phyloP scores from a whole-genome alignment of 495 filamentous ascomycete genomes.

The Podospora fimiseda region DNA sequence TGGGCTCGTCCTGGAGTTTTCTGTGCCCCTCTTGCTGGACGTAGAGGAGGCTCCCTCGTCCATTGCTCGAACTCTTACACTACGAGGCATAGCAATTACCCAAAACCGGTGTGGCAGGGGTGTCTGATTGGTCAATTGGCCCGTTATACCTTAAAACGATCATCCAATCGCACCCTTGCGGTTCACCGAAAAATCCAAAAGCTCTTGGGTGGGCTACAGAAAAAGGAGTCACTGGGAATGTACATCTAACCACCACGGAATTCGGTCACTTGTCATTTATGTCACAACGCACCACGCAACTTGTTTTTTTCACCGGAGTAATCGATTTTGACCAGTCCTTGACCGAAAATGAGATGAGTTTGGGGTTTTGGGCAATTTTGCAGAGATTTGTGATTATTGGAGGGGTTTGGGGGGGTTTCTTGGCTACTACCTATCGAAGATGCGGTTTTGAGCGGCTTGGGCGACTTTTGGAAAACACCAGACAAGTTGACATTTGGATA shows the following conservation, averaged over 20 bases:
- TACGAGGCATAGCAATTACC: background rate
- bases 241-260: no score
- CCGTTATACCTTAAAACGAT: background rate
- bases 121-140: constrained; percentile 15
- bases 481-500: no score
- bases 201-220: background rate
- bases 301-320: no score
- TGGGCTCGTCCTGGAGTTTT: constrained; percentile 6
- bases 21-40: constrained; percentile 1
- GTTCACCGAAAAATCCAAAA: constrained; percentile 5
- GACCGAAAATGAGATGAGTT: no score
- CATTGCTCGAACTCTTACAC: constrained; percentile 1
- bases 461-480: no score
- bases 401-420: no score
- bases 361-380: no score
- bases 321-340: no score
- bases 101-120: constrained; percentile 7
- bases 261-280: background rate
- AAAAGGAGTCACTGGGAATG: constrained; percentile 1
- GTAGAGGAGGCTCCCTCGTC: constrained; percentile 10
- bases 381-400: no score
- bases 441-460: no score
- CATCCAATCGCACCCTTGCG: constrained; percentile 6
- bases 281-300: background rate
- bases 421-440: no score